These are phyloP conservation scores for Flammula alnicola DNA, from an alignment of 1,284 basidiomycete species.

Conservation along the genomic window DNA sequence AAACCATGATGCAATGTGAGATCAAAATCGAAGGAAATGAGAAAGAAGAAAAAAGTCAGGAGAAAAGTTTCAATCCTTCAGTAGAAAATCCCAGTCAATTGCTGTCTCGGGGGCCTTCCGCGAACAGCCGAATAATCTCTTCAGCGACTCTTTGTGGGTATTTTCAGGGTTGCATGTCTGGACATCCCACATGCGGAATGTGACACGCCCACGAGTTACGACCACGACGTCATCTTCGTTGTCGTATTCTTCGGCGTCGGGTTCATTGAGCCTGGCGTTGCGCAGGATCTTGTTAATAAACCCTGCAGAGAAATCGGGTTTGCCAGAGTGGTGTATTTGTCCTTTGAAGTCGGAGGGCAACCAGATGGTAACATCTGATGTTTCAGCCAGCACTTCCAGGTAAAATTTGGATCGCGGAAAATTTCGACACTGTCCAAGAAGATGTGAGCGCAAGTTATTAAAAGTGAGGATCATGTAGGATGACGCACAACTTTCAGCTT, in stretches of 20 bases:
- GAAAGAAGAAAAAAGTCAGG: slow-evolving; percentile 12
- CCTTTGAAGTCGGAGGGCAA: slow-evolving; percentile 79
- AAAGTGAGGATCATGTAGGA: slow-evolving; percentile 2
- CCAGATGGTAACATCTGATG: slow-evolving; percentile 71
- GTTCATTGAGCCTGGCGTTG: slow-evolving; percentile 61
- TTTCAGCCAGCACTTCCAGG: slow-evolving; percentile 62
- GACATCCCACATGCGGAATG: slow-evolving; percentile 81
- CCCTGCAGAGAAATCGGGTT: slow-evolving; percentile 65
- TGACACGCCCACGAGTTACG: slow-evolving; percentile 58
- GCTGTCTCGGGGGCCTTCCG: slow-evolving; percentile 56
- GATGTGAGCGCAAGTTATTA: not conserved
- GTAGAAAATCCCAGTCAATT: slow-evolving; percentile 78
- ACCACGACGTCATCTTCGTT: slow-evolving; percentile 65
- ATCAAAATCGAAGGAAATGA: slow-evolving; percentile 15
- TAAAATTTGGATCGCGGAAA: slow-evolving; percentile 65
- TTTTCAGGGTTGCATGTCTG: slow-evolving; percentile 65
- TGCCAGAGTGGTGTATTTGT: slow-evolving; percentile 59
- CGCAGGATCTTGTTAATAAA: slow-evolving; percentile 71
- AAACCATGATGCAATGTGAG: slow-evolving; percentile 8
- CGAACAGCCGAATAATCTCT: slow-evolving; percentile 62
- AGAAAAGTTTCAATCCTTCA: slow-evolving; percentile 56
- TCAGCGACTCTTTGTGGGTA: slow-evolving; percentile 60
- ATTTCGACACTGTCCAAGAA: slow-evolving; percentile 60
- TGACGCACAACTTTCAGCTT: slow-evolving; percentile 67
- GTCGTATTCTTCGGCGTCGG: slow-evolving; percentile 42